phyloP scores from a whole-genome alignment of 139 green algal species.

The Volvox africanus region DNA sequence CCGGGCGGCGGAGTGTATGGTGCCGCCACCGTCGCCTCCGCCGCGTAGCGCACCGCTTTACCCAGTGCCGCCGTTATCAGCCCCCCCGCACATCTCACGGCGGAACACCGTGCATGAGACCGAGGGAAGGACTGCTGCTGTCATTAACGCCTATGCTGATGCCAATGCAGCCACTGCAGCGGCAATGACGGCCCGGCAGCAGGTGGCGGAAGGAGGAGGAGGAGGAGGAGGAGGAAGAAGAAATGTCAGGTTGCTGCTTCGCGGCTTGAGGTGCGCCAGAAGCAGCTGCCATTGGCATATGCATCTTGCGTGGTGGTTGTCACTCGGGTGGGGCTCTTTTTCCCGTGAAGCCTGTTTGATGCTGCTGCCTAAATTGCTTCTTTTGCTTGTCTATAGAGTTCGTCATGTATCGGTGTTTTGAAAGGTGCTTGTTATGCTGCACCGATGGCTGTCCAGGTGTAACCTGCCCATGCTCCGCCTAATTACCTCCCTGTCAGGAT shows the following conservation, averaged over 20 bases:
- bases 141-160: neutral
- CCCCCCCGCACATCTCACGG: neutral
- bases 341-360: too few species aligned
- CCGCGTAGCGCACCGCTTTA: neutral
- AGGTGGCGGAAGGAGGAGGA: neutral
- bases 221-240: neutral
- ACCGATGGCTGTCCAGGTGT: too few species aligned
- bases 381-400: too few species aligned
- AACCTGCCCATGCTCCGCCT: too few species aligned
- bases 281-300: neutral
- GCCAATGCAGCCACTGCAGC: neutral
- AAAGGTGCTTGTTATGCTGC: too few species aligned
- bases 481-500: neutral
- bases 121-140: neutral
- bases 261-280: constrained; percentile 11
- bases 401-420: too few species aligned
- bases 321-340: too few species aligned
- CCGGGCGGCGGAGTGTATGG: neutral
- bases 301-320: too few species aligned
- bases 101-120: neutral
- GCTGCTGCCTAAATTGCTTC: too few species aligned
- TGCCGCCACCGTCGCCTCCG: neutral
- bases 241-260: neutral
- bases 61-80: neutral
- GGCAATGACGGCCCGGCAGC: neutral